These are phyloP conservation scores for Metarhizium anisopliae DNA, from an alignment of 2,329 filamentous ascomycete species.

Conservation along the genomic window DNA sequence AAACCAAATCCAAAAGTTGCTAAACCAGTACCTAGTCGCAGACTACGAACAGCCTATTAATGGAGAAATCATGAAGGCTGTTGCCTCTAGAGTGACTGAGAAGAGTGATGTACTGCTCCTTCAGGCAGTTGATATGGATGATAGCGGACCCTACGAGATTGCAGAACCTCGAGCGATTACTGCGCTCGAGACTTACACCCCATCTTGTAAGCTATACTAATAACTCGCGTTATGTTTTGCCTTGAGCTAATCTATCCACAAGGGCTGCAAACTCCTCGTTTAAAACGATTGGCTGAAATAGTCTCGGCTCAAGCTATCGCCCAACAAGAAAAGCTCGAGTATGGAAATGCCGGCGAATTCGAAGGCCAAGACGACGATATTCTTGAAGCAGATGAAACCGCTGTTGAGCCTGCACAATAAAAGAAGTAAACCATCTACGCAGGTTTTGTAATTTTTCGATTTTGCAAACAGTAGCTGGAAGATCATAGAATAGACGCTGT, in stretches of 20 bases:
- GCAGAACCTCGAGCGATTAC: conserved; percentile 94
- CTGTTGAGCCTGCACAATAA: conserved; percentile 8
- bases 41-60: conserved; percentile 99
- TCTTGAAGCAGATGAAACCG: conserved; percentile 41
- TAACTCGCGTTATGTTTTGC: neutral
- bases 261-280: conserved; percentile 92
- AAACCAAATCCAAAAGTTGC: conserved; percentile 96
- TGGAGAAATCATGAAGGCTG: conserved; percentile 99
- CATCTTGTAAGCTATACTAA: conserved; percentile 63
- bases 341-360: conserved; percentile 32
- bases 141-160: conserved; percentile 97
- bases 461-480: neutral
- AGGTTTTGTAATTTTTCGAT: conserved; percentile 1
- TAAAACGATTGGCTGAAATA: conserved; percentile 97
- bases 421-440: conserved; percentile 1
- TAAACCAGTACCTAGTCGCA: conserved; percentile 97
- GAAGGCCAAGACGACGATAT: conserved; percentile 39
- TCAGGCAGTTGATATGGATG: conserved; percentile 96
- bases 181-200: conserved; percentile 94
- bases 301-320: conserved; percentile 94
- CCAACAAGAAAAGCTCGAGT: conserved; percentile 80
- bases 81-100: conserved; percentile 91
- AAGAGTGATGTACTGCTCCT: conserved; percentile 95
- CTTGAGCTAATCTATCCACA: conserved; percentile 17
- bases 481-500: conserved; percentile 5